Conservation (phyloP, 352 stramenopile genomes). For the Pilasporangium apinafurcum region DNA sequence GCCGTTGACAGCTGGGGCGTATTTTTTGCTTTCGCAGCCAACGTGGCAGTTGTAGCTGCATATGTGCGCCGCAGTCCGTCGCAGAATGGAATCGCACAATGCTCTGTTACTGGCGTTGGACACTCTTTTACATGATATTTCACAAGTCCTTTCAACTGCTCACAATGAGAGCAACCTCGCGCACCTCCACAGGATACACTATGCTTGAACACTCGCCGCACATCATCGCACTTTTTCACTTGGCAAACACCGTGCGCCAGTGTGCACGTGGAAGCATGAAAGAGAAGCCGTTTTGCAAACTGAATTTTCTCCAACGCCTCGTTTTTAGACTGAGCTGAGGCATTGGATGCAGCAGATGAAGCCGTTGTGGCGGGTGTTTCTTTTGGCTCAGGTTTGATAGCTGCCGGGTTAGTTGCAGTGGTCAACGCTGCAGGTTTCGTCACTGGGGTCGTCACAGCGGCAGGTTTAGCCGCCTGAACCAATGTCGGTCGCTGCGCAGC, state of each 20-base stretch:
- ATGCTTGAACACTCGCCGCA: slow-evolving; percentile 83
- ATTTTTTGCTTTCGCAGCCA: slow-evolving; percentile 22
- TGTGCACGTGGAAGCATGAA: slow-evolving; percentile 65
- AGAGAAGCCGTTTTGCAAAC: slow-evolving; percentile 77
- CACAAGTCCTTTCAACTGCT: slow-evolving; percentile 76
- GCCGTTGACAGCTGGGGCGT: slow-evolving; percentile 15
- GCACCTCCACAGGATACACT: slow-evolving; percentile 65
- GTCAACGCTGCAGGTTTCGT: background rate
- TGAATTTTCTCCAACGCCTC: slow-evolving; percentile 79
- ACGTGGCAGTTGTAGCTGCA: slow-evolving; percentile 25
- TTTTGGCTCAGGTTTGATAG: slow-evolving; percentile 27
- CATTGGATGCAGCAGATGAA: slow-evolving; percentile 11
- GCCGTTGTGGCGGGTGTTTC: slow-evolving; percentile 1
- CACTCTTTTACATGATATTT: slow-evolving; percentile 85
- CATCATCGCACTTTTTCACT: slow-evolving; percentile 85
- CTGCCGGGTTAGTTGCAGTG: slow-evolving; percentile 3
- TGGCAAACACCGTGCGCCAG: slow-evolving; percentile 56
- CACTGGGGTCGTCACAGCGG: background rate
- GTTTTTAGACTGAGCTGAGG: slow-evolving; percentile 25
- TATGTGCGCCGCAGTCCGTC: slow-evolving; percentile 62
- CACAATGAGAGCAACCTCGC: slow-evolving; percentile 68
- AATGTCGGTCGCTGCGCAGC: slow-evolving; percentile 16
- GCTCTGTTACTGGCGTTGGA: slow-evolving; percentile 39
- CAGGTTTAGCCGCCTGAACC: slow-evolving; percentile 2
- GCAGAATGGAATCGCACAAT: slow-evolving; percentile 82